phyloP scores from a whole-genome alignment of 345 rosid genomes.

The Brassica incana region DNA sequence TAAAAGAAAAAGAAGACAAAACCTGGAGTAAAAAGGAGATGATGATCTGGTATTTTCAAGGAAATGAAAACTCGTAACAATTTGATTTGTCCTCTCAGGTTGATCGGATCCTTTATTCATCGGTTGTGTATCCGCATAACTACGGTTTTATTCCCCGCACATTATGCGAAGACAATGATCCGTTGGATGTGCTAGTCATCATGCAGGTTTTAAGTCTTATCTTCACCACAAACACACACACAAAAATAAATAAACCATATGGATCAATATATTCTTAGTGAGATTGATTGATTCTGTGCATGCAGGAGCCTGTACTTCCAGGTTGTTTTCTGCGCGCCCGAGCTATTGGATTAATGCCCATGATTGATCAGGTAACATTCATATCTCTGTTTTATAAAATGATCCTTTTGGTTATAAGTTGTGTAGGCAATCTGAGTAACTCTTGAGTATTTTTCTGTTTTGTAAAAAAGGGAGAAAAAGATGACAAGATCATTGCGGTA shows the following conservation, averaged over 20 bases:
- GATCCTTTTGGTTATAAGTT: neutral
- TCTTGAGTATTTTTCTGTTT: neutral
- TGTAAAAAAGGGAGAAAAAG: neutral
- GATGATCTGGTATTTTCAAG: neutral
- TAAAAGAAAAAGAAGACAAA: neutral
- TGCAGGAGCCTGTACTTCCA: neutral
- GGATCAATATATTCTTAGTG: neutral
- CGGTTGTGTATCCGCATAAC: neutral
- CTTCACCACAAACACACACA: neutral
- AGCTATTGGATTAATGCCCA: conserved; percentile 1
- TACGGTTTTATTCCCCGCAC: neutral
- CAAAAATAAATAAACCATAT: neutral
- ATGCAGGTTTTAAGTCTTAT: neutral
- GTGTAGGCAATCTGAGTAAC: neutral
- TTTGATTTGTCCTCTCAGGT: neutral
- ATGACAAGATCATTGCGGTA: neutral
- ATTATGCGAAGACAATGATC: neutral
- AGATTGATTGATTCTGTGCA: neutral
- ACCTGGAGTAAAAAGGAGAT: neutral
- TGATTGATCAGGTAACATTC: neutral
- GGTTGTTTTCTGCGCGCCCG: neutral
- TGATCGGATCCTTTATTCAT: neutral
- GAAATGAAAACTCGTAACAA: neutral
- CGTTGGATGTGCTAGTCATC: neutral
- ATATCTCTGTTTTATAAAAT: neutral